Evolutionary conservation across 2,329 filamentous ascomycete genomes (phyloP).

Genomic region (Ophiostoma ulmi): DNA sequence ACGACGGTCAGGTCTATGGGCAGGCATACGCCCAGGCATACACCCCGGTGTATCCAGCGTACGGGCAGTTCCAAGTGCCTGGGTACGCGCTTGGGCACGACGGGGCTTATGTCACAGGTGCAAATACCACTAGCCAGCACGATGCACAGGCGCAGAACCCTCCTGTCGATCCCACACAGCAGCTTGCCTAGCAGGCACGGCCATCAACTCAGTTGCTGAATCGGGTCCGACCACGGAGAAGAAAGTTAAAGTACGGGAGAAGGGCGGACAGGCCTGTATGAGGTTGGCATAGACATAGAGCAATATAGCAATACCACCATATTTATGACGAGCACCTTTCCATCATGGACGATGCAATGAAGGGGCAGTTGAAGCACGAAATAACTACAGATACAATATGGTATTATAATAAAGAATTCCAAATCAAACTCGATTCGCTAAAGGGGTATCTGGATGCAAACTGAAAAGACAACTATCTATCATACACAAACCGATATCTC

Average conservation of each 20-base stretch:
- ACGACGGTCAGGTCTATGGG: not conserved
- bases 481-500: not conserved
- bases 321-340: not conserved
- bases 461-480: conserved; percentile 3
- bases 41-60: not conserved
- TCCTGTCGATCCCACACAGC: not conserved
- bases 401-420: not conserved
- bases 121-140: not conserved
- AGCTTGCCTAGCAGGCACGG: conserved; percentile 7
- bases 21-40: not conserved
- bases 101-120: not conserved
- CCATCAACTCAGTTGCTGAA: not conserved
- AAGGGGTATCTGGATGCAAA: conserved; percentile 1
- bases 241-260: not conserved
- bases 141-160: not conserved
- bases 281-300: conserved; percentile 8
- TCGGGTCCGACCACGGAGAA: not conserved
- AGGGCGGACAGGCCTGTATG: not conserved
- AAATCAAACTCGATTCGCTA: not conserved
- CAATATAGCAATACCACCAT: not conserved
- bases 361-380: no score
- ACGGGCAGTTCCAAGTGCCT: not conserved
- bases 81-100: not conserved
- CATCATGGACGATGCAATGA: not conserved
- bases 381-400: not conserved